Conservation (phyloP, 129 eudicot species). For the Flaveria sonorensis region DNA sequence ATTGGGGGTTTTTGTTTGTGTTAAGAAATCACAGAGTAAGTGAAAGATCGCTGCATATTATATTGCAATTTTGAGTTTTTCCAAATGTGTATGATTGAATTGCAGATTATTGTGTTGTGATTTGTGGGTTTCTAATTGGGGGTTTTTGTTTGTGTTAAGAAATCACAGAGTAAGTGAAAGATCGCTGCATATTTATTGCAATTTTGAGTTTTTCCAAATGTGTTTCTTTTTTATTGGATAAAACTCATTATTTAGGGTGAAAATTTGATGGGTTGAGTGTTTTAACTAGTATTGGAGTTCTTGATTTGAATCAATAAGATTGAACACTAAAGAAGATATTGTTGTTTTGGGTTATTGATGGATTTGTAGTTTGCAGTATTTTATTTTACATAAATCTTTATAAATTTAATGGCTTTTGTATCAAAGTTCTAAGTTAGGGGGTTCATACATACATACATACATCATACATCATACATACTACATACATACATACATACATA, state of each 20-base stretch:
- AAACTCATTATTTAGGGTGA: not conserved
- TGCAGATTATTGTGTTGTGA: too few relatives aligned
- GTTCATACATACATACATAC: too few relatives aligned
- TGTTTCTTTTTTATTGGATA: conserved; percentile 13
- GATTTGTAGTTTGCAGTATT: not conserved
- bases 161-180: not conserved
- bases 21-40: conserved; percentile 16
- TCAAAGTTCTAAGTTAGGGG: too few relatives aligned
- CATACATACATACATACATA: too few relatives aligned
- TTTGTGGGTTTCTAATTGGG: not conserved
- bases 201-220: conserved; percentile 8
- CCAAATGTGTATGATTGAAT: too few relatives aligned
- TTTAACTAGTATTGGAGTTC: conserved; percentile 8
- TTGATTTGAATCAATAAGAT: not conserved
- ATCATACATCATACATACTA: too few relatives aligned
- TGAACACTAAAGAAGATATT: not conserved
- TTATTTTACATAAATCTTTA: not conserved
- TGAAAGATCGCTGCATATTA: not conserved
- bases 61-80: conserved; percentile 1
- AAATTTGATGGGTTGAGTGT: not conserved
- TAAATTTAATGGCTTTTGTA: not conserved
- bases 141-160: conserved; percentile 22
- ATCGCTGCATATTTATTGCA: not conserved
- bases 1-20: conserved; percentile 3
- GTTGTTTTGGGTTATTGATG: conserved; percentile 6